Base-by-base conservation (phyloP, 1,284 basidiomycete species). In the Leccinum colubrinum region DNA sequence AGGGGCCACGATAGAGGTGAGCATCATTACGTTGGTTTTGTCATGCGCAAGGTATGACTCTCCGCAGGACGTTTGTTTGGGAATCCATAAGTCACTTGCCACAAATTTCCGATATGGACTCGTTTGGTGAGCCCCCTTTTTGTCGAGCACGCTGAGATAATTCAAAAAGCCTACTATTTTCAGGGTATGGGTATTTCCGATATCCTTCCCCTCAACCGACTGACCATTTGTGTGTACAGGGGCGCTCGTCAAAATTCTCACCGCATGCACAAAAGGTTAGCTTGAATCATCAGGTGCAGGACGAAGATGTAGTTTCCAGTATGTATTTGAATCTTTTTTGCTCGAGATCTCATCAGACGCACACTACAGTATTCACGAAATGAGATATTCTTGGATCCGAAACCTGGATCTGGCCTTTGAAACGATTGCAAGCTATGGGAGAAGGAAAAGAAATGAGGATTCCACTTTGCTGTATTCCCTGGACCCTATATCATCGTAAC, bases 271-370 rank as follows among this genome's bases (percentile, higher is more conserved):
- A 97, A 76, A 97, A 97, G 76, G 94, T 94, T 60, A 95, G 96
- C 52, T 79, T 98, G 62, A 83, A 81, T 50, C 97, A 98, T 78
- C 83, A 86, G 59, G 91, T 98, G 17, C 88, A 91, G 70, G 94
- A 97, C 70, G 96, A 98, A 76, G 97, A 98, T 74, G 95, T 97
- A 14, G 92, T 95, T 60, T 94, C 91, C 39, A 91, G 94, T 95
- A 70, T 75, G 93, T 84, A 54, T 58, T 35, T 39, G 9, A 22
- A 12, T 46, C 9, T 39, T 30, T 35, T 35, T 43, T 46, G 14
- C 14, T 56, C 55, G 2, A 39, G 22, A 25, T 43, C 25, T 64
- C n/a, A 67, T 50, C 22, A 14, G 27, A 55, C 17, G 9, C 4
- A 3, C 30, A 46, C 33, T 14, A 30, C 46, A 80, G 79, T 80